These are phyloP conservation scores for Cercospora sp. DNA, from an alignment of 2,329 filamentous ascomycete genomes.

Conservation along the genomic window DNA sequence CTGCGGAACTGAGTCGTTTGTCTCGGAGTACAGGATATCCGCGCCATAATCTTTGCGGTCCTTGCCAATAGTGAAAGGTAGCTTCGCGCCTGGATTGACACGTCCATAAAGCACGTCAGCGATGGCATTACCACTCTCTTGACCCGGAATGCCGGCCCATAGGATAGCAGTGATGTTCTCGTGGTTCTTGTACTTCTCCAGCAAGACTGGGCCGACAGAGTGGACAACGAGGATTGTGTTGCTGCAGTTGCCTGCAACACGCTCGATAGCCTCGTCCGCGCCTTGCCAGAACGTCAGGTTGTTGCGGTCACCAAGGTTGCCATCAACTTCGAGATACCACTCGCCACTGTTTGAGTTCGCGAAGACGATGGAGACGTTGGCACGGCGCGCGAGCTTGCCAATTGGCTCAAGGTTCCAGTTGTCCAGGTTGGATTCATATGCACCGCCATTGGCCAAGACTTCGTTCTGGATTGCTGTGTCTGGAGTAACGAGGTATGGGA, in stretches of 20 bases:
- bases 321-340: slow-evolving; percentile 49
- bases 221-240: slow-evolving; percentile 38
- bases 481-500: slow-evolving; percentile 37
- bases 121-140: slow-evolving; percentile 35
- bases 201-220: slow-evolving; percentile 32
- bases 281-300: slow-evolving; percentile 49
- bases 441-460: slow-evolving; percentile 27
- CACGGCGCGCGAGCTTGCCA: slow-evolving; percentile 35
- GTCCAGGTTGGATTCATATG: slow-evolving; percentile 33
- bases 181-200: slow-evolving; percentile 36
- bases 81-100: slow-evolving; percentile 33
- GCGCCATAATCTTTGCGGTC: slow-evolving; percentile 34
- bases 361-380: slow-evolving; percentile 47
- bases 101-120: slow-evolving; percentile 36
- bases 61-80: slow-evolving; percentile 38
- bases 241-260: slow-evolving; percentile 38
- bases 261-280: slow-evolving; percentile 62
- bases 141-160: slow-evolving; percentile 36
- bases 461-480: slow-evolving; percentile 35
- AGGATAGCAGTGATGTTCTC: slow-evolving; percentile 38
- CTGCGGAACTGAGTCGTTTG: slow-evolving; percentile 44
- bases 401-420: slow-evolving; percentile 31
- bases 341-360: slow-evolving; percentile 53
- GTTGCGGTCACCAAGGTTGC: slow-evolving; percentile 50
- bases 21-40: slow-evolving; percentile 37